phyloP scores from a whole-genome alignment of 768 basidiomycete species.

The Xanthoconium purpureum region DNA sequence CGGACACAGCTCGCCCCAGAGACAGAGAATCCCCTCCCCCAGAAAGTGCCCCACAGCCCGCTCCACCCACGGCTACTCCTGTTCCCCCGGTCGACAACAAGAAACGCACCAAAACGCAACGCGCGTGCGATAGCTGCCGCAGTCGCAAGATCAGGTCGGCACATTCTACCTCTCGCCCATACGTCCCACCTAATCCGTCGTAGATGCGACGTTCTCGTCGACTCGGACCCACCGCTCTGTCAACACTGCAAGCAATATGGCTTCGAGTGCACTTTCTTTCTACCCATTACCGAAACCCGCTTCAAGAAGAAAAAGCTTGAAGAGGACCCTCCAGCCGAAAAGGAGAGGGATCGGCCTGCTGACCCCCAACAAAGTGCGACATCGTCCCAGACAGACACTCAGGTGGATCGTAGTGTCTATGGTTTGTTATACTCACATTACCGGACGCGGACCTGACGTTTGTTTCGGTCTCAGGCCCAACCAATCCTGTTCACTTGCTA shows the following conservation, averaged over 20 bases:
- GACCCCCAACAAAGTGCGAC: slow-evolving; percentile 34
- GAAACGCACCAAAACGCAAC: slow-evolving; percentile 89
- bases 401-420: slow-evolving; percentile 60
- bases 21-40: slow-evolving; percentile 52
- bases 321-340: slow-evolving; percentile 51
- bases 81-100: slow-evolving; percentile 54
- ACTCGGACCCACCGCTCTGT: slow-evolving; percentile 77
- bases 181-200: slow-evolving; percentile 8
- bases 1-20: slow-evolving; percentile 36
- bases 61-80: slow-evolving; percentile 28
- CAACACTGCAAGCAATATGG: slow-evolving; percentile 94
- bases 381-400: slow-evolving; percentile 47
- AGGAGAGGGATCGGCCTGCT: slow-evolving; percentile 34
- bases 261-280: slow-evolving; percentile 95
- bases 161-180: neutral
- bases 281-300: slow-evolving; percentile 97
- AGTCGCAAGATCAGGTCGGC: slow-evolving; percentile 80
- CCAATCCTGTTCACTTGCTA: slow-evolving; percentile 78
- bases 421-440: slow-evolving; percentile 40
- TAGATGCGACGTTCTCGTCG: slow-evolving; percentile 80
- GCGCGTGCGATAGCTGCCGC: slow-evolving; percentile 90
- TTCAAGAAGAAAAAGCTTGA: slow-evolving; percentile 95
- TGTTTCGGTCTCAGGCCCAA: slow-evolving; percentile 64
- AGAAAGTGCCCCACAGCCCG: slow-evolving; percentile 38
- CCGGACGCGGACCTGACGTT: slow-evolving; percentile 23